Percentiles rank a stretch among this genome's conserved stretches.
phyloP scores from a whole-genome alignment of 1,284 basidiomycete genomes.

The Ustilago tritici region DNA sequence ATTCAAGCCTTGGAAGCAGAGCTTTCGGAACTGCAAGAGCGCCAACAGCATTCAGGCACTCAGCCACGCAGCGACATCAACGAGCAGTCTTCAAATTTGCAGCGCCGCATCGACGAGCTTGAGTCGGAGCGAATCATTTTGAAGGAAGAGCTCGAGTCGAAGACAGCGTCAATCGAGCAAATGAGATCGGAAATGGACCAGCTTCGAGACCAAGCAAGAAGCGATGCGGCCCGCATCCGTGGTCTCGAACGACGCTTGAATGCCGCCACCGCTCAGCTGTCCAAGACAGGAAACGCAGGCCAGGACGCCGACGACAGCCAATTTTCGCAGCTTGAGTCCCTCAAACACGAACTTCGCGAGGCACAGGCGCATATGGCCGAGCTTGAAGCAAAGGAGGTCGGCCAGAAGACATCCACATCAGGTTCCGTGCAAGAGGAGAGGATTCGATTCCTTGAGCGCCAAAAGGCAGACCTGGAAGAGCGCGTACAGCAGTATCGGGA shows the following conservation, averaged over 20 bases:
- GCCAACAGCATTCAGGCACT: neutral
- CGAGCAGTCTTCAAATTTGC: slow-evolving; percentile 7
- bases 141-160: slow-evolving; percentile 16
- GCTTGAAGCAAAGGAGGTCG: slow-evolving; percentile 16
- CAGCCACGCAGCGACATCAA: neutral
- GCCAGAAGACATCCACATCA: slow-evolving; percentile 14
- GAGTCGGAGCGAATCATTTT: slow-evolving; percentile 15
- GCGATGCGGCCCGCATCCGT: slow-evolving; percentile 32
- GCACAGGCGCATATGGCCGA: slow-evolving; percentile 26
- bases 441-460: slow-evolving; percentile 30
- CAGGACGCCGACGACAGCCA: slow-evolving; percentile 12
- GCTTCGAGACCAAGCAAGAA: slow-evolving; percentile 24
- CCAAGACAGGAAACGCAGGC: slow-evolving; percentile 9
- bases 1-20: slow-evolving; percentile 21
- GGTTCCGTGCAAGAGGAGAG: slow-evolving; percentile 28
- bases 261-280: slow-evolving; percentile 26
- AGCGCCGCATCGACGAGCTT: slow-evolving; percentile 22
- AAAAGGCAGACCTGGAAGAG: slow-evolving; percentile 45
- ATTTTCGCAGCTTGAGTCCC: slow-evolving; percentile 12
- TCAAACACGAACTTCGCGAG: slow-evolving; percentile 24
- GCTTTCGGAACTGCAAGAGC: slow-evolving; percentile 10
- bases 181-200: slow-evolving; percentile 10
- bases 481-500: slow-evolving; percentile 49
- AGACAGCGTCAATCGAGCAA: slow-evolving; percentile 3
- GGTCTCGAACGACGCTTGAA: slow-evolving; percentile 33